Evolutionary conservation across 495 filamentous ascomycete genomes (phyloP), one percentile per base, ranked within the genome.

Genomic region (Annulohypoxylon bovei): DNA sequence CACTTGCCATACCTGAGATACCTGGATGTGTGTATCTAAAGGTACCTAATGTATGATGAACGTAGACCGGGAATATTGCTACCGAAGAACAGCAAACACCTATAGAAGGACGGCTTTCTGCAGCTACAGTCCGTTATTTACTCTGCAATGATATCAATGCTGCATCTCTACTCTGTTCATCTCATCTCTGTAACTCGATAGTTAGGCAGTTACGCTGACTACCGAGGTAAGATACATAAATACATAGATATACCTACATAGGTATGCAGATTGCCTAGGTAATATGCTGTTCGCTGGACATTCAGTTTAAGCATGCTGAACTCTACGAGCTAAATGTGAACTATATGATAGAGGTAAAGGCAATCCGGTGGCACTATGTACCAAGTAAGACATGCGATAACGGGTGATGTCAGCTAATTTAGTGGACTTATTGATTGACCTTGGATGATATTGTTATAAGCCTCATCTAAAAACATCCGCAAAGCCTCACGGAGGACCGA

Each of bases 1-100:
- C 16, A 33, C 49, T 28, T 50, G 46, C 46, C 49, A 33, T 53
- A 53, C 49, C 49, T 52, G 11, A 23, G 11, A 50, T 52, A 27
- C n/a, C 47, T 28, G 44, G 9, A 22, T 46, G 40, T 46, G 8
- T n/a, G n/a, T n/a, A n/a, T n/a, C n/a, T n/a, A n/a, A n/a, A n/a
- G n/a, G n/a, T n/a, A n/a, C n/a, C n/a, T n/a, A n/a, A n/a, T n/a
- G n/a, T n/a, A n/a, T n/a, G n/a, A n/a, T n/a, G n/a, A n/a, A n/a
- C n/a, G n/a, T n/a, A n/a, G n/a, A n/a, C n/a, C n/a, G 30, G 30
- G 37, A n/a, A 47, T 47, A n/a, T 23, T 22, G 12, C 46, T 12
- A 8, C 6, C 25, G 9, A 22, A 0, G 2, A 50, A 50, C 9
- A 14, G 25, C 46, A 50, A 50, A 50, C 46, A 50, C 12, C 22